Percentiles rank a stretch among this genome's conserved stretches.
phyloP scores from a whole-genome alignment of 2,329 filamentous ascomycete genomes.

The Fusarium aywerte region DNA sequence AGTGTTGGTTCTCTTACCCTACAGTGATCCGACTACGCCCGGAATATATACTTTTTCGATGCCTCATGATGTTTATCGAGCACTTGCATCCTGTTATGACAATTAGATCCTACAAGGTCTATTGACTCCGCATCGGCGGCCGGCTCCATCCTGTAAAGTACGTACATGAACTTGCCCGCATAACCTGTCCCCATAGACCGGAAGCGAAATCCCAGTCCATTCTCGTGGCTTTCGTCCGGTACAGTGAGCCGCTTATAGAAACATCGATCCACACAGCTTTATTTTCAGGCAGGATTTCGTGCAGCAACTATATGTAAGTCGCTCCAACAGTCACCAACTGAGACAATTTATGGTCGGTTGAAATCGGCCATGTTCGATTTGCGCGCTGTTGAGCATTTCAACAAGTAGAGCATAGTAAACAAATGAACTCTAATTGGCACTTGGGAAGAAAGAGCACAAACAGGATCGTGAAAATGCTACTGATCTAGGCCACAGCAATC shows the following conservation, averaged over 20 bases:
- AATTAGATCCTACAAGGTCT: neutral
- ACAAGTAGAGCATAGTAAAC: too few relatives aligned
- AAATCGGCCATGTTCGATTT: neutral
- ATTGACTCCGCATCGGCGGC: neutral
- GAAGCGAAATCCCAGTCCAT: constrained; percentile 3
- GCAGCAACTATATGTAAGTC: neutral
- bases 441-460: neutral
- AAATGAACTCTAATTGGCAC: neutral
- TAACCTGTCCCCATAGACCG: constrained; percentile 4
- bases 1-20: constrained; percentile 28
- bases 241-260: neutral
- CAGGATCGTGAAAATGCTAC: too few relatives aligned
- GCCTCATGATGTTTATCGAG: neutral
- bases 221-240: constrained; percentile 15
- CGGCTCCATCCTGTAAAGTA: constrained; percentile 9
- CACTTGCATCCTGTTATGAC: neutral
- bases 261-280: neutral
- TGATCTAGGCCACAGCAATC: too few relatives aligned
- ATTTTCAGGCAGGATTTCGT: neutral
- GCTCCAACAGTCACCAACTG: neutral
- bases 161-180: constrained; percentile 3
- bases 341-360: neutral
- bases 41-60: neutral
- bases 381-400: neutral
- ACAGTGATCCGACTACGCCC: constrained; percentile 4